Evolutionary conservation across 371 early-diverging fungal genomes (phyloP).

Genomic region (Mortierella sp.): DNA sequence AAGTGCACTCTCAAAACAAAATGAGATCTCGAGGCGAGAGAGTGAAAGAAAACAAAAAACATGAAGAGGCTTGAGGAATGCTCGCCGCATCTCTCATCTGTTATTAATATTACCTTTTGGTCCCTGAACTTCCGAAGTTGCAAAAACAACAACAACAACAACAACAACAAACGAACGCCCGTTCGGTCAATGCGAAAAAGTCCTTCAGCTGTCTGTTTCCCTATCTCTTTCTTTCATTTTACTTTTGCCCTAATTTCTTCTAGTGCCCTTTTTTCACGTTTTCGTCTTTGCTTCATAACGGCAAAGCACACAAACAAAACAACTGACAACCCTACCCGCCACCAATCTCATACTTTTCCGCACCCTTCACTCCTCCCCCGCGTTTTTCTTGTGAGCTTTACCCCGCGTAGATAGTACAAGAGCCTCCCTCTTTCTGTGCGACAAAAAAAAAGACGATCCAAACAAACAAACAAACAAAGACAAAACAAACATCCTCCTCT

Average conservation of each 20-base stretch:
- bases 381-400: conserved; percentile 11
- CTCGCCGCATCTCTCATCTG: neutral
- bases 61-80: neutral
- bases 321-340: neutral
- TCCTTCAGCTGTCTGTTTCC: neutral
- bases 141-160: neutral
- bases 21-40: no score
- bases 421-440: conserved; percentile 3
- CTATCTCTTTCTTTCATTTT: neutral
- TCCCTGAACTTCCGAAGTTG: neutral
- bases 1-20: neutral
- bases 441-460: neutral
- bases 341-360: neutral
- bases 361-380: conserved; percentile 12
- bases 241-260: neutral
- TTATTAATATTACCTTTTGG: neutral
- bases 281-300: neutral
- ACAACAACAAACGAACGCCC: neutral
- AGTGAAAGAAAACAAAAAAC: neutral
- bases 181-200: neutral
- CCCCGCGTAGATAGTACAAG: neutral
- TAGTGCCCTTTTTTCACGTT: neutral
- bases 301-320: neutral
- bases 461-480: neutral
- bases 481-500: neutral